Evolutionary conservation across 1,139 yeast genomes (phyloP), one percentile per base, ranked within the genome.

Genomic region (Debaryomyces sp.): DNA sequence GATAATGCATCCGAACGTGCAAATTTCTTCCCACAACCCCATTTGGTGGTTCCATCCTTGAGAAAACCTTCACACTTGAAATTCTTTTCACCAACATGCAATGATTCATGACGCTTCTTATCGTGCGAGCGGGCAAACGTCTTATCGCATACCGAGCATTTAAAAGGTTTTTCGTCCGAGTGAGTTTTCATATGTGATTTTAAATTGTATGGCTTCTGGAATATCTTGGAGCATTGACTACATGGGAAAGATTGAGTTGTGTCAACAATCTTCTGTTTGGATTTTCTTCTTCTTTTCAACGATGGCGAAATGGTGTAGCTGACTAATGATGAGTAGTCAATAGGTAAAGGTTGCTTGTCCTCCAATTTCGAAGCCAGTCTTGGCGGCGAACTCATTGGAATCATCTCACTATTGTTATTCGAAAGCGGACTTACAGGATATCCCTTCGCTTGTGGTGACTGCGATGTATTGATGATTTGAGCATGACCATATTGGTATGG

Each of bases 11-110:
- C 86, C 26, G 81, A 75, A 38, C 85, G 62, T 6, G 85, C 84
- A 63, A 81, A 81, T 51, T 71, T 72, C 64, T 78, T 79, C 26
- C 83, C 82, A 62, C 85, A 81, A 1, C 86, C 86, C 86, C 85
- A 81, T 54, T 63, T 68, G 1, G 83, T 78, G 15, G 58, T 62
- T 0, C 83, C 83, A 55, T 81, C 82, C 49, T 71, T 73, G 51
- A 81, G 62, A 39, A 64, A 65, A 5, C 85, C 85, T 54, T 79
- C 81, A 61, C 86, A 81, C 54, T 72, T 73, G 63, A 80, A 81
- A 56, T 77, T 81, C 67, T 78, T 79, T 43, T 73, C 75, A 3
- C 85, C 84, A 24, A 74, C 77, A 55, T 81, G 86, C 6, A 81
- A 61, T 35, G 72, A 63, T 54, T 81, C 85, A 60, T 81, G 86